These are phyloP conservation scores for Fomitopsis pinicola DNA, from an alignment of 1,284 basidiomycete species.

Conservation along the genomic window DNA sequence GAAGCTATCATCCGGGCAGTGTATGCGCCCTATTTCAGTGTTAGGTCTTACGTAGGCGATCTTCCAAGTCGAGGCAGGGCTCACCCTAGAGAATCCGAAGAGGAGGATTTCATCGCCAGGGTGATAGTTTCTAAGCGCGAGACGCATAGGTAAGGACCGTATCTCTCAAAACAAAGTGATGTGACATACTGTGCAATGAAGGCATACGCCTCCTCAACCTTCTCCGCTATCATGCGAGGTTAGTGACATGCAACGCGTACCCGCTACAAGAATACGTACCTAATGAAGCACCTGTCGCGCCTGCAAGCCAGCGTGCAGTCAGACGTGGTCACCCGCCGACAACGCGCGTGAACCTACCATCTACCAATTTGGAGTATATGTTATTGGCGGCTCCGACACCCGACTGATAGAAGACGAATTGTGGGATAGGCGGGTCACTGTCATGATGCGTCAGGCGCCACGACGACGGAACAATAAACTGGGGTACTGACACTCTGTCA, in stretches of 20 bases:
- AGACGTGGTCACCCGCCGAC: neutral
- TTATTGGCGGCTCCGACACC: constrained; percentile 62
- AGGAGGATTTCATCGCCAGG: constrained; percentile 76
- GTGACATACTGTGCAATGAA: constrained; percentile 65
- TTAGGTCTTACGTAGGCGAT: neutral
- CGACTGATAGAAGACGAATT: constrained; percentile 69
- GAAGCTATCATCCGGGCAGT: constrained; percentile 67
- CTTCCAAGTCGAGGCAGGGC: constrained; percentile 1
- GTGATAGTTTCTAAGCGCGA: constrained; percentile 40
- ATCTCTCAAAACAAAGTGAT: neutral
- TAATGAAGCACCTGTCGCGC: constrained; percentile 53
- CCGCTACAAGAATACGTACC: constrained; percentile 31
- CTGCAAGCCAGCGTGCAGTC: constrained; percentile 28
- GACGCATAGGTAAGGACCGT: neutral
- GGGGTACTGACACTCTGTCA: constrained; percentile 36
- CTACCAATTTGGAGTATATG: constrained; percentile 42
- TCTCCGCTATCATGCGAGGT: constrained; percentile 40
- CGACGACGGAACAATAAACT: neutral
- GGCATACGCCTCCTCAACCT: constrained; percentile 70
- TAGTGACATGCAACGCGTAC: constrained; percentile 1
- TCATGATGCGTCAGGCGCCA: neutral
- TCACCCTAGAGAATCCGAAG: constrained; percentile 69
- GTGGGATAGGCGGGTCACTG: constrained; percentile 46
- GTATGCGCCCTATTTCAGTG: constrained; percentile 52
- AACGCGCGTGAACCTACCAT: constrained; percentile 21